Conservation (phyloP, 192 early-diverging fungal genomes). For the Linnemannia exigua region DNA sequence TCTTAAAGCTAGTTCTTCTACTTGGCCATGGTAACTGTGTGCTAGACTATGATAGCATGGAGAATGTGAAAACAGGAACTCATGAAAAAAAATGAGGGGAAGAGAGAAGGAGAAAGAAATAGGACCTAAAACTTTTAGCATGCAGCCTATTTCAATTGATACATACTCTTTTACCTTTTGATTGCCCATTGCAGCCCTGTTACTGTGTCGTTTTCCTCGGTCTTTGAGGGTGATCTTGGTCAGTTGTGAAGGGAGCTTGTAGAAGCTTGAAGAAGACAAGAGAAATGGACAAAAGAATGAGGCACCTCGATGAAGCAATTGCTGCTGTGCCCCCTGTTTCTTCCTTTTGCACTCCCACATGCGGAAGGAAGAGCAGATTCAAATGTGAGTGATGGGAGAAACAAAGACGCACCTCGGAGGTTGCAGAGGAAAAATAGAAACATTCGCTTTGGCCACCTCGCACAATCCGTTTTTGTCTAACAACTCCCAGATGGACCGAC, state of each 20-base stretch:
- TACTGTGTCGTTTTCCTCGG: too few relatives aligned
- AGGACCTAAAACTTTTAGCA: not conserved
- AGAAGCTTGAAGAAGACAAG: too few relatives aligned
- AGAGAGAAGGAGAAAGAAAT: not conserved
- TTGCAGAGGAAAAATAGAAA: not conserved
- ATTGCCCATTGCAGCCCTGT: too few relatives aligned
- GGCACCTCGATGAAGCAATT: too few relatives aligned
- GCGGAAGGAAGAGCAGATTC: not conserved
- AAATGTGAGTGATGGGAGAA: not conserved
- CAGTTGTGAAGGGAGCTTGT: too few relatives aligned
- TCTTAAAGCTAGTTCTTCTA: not conserved
- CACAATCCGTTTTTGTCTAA: not conserved
- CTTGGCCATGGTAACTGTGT: not conserved
- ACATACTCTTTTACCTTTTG: too few relatives aligned
- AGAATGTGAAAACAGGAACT: not conserved
- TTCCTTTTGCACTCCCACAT: not conserved
- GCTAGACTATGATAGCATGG: not conserved
- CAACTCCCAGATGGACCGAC: not conserved
- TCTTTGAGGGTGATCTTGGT: too few relatives aligned
- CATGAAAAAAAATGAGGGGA: not conserved
- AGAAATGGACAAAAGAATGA: too few relatives aligned
- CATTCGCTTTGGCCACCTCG: constrained; percentile 4
- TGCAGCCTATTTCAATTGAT: not conserved
- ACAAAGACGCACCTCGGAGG: not conserved
- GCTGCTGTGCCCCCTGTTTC: too few relatives aligned